These are phyloP conservation scores for Smittium mucronatum DNA, from an alignment of 371 early-diverging fungal genomes.

Conservation along the genomic window DNA sequence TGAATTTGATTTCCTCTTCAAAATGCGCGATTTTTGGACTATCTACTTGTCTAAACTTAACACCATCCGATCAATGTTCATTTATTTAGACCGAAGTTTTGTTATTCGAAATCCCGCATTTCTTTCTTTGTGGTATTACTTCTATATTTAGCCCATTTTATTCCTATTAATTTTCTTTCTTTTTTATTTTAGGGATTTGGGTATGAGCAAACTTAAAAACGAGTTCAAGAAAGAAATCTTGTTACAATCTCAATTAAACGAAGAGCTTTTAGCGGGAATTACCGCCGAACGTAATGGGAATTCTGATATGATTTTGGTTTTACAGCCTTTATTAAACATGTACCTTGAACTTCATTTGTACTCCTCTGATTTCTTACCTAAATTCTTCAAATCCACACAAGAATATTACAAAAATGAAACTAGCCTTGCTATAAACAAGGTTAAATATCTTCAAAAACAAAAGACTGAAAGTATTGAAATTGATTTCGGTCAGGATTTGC, in stretches of 20 bases:
- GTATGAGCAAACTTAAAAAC: background rate
- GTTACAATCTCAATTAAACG: background rate
- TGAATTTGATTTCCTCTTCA: background rate
- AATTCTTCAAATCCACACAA: background rate
- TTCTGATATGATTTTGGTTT: too few relatives aligned
- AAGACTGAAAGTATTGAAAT: background rate
- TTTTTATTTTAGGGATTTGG: background rate
- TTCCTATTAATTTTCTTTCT: background rate
- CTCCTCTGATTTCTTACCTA: background rate
- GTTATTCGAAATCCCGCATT: background rate
- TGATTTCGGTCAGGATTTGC: background rate
- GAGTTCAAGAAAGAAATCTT: background rate
- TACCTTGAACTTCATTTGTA: background rate
- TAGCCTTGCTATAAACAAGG: background rate
- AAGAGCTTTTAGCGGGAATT: background rate
- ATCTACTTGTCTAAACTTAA: background rate
- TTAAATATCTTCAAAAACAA: background rate
- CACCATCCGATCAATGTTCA: background rate
- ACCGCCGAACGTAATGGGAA: background rate
- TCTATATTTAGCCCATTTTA: background rate
- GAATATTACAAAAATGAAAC: conserved; percentile 6
- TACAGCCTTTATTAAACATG: background rate
- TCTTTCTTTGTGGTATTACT: background rate
- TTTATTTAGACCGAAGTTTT: conserved; percentile 1
- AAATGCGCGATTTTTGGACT: background rate